Base-by-base conservation (phyloP, 768 basidiomycete species). In the Russula sp. region DNA sequence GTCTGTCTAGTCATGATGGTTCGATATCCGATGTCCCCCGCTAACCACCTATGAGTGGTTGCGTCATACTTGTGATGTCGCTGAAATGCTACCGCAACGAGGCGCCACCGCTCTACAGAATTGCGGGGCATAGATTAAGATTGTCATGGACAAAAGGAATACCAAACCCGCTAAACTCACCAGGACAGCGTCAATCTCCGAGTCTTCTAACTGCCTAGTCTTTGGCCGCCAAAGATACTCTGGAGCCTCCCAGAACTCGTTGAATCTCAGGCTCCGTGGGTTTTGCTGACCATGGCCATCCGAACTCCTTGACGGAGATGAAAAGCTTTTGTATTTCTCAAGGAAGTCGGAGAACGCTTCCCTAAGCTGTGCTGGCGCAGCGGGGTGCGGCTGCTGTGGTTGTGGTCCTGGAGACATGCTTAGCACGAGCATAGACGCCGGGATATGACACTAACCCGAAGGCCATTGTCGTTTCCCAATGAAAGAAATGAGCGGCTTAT, bases 231-330 rank as follows among this genome's bases (percentile, higher is more conserved):
- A 87, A 65, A 83, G 77, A 53, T 79, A 77, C 9, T 77, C 69
- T 0, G 89, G 88, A 4, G 84, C 85, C 55, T 89, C 81, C 89
- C 89, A 90, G 71, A 82, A 87, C 47, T 78, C 83, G 68, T 49
- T 70, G 68, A 75, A 79, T 18, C 34, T 59, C 42, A 6, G 42
- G 7, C 68, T 61, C 11, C 63, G 67, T 9, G 55, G 34, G 27
- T 34, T 31, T 32, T 57, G 13, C 11, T 31, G 42, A 45, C 16
- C 3, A 4, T 22, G 59, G 47, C 13, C 14, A 27, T 20, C 40
- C 48, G 22, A 44, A 51, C 48, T 51, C 31, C 16, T 34, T 22
- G 37, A 14, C 10, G 32, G 22, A 11, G 39, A 52, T 6, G 27
- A 35, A 40, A 10, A 32, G 2, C 70, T 65, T n/a, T 74, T 69